These are phyloP conservation scores for Annulohypoxylon moriforme DNA, from an alignment of 495 filamentous ascomycete genomes.

Conservation along the genomic window DNA sequence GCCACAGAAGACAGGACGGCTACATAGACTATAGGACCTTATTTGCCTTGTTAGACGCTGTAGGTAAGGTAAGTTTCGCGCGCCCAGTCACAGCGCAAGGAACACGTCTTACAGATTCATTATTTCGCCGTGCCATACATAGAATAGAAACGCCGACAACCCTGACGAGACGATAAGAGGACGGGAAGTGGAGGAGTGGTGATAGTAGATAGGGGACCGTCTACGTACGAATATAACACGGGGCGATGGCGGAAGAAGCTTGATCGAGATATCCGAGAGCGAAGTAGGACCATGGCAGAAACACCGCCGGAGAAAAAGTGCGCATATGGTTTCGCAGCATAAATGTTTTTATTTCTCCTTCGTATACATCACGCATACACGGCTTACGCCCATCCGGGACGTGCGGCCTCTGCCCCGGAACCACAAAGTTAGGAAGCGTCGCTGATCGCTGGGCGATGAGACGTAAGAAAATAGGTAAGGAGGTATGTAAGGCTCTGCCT, in stretches of 20 bases:
- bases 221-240: constrained; percentile 1
- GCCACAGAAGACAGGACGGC: not conserved
- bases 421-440: constrained; percentile 1
- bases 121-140: not conserved
- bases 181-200: not conserved
- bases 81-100: not conserved
- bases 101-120: not conserved
- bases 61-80: constrained; percentile 24
- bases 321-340: constrained; percentile 9
- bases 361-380: constrained; percentile 7
- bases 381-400: constrained; percentile 20
- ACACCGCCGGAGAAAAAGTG: constrained; percentile 14
- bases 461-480: not conserved
- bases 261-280: constrained; percentile 2
- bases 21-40: no score
- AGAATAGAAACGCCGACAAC: not conserved
- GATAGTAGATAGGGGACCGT: constrained; percentile 1
- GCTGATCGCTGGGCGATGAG: not conserved
- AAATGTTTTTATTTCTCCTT: not conserved
- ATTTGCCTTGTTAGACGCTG: not conserved
- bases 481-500: constrained; percentile 2
- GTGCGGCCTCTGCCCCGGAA: constrained; percentile 19
- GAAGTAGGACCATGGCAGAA: not conserved
- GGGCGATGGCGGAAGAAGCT: constrained; percentile 5
- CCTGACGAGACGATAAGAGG: not conserved